Evolutionary conservation across 805 yeast genomes (phyloP).

Genomic region (Candida nitratophila): DNA sequence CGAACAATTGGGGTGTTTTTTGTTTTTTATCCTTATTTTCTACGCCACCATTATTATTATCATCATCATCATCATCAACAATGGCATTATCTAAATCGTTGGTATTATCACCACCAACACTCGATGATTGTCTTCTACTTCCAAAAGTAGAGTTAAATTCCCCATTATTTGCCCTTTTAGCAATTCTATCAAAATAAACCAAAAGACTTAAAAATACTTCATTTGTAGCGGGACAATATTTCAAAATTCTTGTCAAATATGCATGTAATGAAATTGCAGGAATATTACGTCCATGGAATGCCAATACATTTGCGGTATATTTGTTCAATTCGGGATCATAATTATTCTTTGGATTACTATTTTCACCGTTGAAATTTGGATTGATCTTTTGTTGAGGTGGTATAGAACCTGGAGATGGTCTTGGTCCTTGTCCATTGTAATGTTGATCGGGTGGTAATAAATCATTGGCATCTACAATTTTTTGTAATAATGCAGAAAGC

Average conservation of each 20-base stretch:
- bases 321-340: conserved; percentile 27
- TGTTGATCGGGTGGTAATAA: conserved; percentile 65
- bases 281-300: conserved; percentile 92
- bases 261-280: conserved; percentile 94
- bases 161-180: conserved; percentile 66
- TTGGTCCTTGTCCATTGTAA: conserved; percentile 21
- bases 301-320: conserved; percentile 64
- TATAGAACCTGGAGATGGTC: not conserved
- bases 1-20: conserved; percentile 43
- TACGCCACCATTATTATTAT: conserved; percentile 13
- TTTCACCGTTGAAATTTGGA: conserved; percentile 7
- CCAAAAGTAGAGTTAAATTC: conserved; percentile 22
- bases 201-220: conserved; percentile 87
- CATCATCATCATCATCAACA: conserved; percentile 19
- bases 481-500: conserved; percentile 79
- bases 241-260: conserved; percentile 81
- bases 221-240: conserved; percentile 97
- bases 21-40: conserved; percentile 3
- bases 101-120: conserved; percentile 2
- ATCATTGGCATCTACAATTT: conserved; percentile 88
- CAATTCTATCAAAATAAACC: conserved; percentile 92
- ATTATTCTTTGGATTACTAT: conserved; percentile 3
- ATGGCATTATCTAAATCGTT: conserved; percentile 1
- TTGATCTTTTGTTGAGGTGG: conserved; percentile 5
- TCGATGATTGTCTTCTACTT: conserved; percentile 1